Conservation (phyloP, 106 monocot species). For the Xerophyta viscosa region DNA sequence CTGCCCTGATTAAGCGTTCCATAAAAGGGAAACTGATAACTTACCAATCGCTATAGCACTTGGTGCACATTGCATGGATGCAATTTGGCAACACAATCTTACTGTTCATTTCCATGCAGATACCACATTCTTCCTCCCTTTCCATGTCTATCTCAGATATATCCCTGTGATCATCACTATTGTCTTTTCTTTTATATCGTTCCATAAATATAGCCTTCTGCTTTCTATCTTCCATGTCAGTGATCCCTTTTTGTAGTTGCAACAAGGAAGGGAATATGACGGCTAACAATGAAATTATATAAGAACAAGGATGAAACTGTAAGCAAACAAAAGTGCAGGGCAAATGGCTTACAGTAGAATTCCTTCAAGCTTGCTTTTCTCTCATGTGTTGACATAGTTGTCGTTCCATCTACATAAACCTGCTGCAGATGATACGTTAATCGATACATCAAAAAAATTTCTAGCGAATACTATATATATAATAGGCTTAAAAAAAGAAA, state of each 20-base stretch:
- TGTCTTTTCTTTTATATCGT: conserved; percentile 54
- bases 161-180: conserved; percentile 24
- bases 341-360: conserved; percentile 75
- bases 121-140: conserved; percentile 87
- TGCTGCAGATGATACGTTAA: conserved; percentile 6
- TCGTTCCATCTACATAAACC: conserved; percentile 82
- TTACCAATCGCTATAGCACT: conserved; percentile 79
- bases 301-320: not conserved
- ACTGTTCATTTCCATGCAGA: conserved; percentile 87
- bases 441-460: no score
- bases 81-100: conserved; percentile 86
- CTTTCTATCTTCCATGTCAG: conserved; percentile 84
- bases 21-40: no score
- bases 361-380: conserved; percentile 84
- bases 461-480: not conserved
- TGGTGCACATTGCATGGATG: conserved; percentile 75
- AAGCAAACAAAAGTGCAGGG: conserved; percentile 1
- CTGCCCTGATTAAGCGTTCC: no score
- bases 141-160: conserved; percentile 56
- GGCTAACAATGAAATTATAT: conserved; percentile 19
- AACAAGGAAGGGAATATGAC: conserved; percentile 65
- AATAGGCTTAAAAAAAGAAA: not conserved
- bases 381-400: conserved; percentile 82
- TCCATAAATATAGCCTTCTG: conserved; percentile 73
- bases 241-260: conserved; percentile 71